A percentile compares a stretch with the other conserved stretches of the same genome.
Conservation (phyloP, 108 stramenopile genomes). For the Cyclotella sp. region DNA sequence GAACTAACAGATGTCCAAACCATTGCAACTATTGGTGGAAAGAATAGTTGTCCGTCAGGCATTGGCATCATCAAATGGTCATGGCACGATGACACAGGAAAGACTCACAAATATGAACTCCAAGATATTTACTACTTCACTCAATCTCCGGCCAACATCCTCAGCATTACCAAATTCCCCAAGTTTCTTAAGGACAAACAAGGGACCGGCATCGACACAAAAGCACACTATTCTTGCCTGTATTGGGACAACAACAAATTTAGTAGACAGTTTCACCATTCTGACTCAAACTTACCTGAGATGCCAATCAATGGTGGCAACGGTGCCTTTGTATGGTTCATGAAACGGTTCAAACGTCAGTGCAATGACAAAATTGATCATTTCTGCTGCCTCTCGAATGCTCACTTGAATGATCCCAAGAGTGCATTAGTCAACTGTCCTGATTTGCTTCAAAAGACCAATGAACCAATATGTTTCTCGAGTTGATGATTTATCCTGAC, state of each 20-base stretch:
- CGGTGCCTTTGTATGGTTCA: not conserved
- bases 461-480: too few relatives aligned
- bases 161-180: conserved; percentile 8
- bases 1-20: not conserved
- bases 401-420: not conserved
- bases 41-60: not conserved
- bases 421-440: too few relatives aligned
- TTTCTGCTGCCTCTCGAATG: not conserved
- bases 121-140: conserved; percentile 10
- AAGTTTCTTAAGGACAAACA: not conserved
- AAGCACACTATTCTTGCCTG: conserved; percentile 1
- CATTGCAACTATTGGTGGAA: conserved; percentile 25
- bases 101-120: not conserved
- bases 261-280: not conserved
- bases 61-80: conserved; percentile 22
- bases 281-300: conserved; percentile 7
- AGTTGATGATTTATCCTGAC: conserved; percentile 7
- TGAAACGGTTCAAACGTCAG: not conserved
- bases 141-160: conserved; percentile 8
- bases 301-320: conserved; percentile 15
- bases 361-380: not conserved
- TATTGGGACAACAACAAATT: conserved; percentile 9
- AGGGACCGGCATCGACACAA: conserved; percentile 10
- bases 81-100: conserved; percentile 21
- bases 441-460: too few relatives aligned